A percentile compares a stretch with the other conserved stretches of the same genome.
Conservation (phyloP, 345 rosid genomes). For the Bretschneidera sinensis region DNA sequence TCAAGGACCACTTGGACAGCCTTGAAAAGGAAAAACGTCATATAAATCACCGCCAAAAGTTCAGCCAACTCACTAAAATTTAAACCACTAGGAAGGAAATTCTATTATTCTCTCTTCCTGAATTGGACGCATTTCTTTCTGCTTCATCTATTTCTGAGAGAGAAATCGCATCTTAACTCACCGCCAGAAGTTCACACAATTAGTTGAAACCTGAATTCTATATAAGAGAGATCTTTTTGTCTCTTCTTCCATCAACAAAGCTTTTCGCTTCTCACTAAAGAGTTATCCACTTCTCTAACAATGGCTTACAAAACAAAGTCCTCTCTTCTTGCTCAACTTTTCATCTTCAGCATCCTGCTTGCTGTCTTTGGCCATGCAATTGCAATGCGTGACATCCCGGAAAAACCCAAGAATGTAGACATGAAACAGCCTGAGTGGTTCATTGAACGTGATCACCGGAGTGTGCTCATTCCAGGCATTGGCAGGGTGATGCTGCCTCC, state of each 20-base stretch:
- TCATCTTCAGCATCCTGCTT: conserved; percentile 24
- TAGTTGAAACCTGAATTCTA: background rate
- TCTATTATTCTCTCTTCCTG: background rate
- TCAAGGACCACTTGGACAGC: too few species aligned
- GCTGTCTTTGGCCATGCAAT: conserved; percentile 32
- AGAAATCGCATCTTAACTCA: background rate
- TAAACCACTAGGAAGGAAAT: conserved; percentile 12
- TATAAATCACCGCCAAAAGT: conserved; percentile 28
- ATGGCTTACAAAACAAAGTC: conserved; percentile 32
- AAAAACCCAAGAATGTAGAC: conserved; percentile 29
- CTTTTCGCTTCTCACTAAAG: background rate
- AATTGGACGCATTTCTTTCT: background rate
- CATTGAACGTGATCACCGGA: conserved; percentile 27
- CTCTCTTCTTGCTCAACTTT: conserved; percentile 22
- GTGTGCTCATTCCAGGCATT: conserved; percentile 57
- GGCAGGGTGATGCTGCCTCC: conserved; percentile 60
- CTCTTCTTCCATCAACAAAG: background rate
- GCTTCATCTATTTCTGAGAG: background rate
- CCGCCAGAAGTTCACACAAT: background rate
- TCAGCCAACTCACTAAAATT: conserved; percentile 21
- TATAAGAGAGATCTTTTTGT: background rate
- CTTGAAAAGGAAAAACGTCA: too few species aligned
- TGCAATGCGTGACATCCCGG: conserved; percentile 39
- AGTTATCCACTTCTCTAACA: conserved; percentile 1
- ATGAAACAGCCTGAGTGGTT: conserved; percentile 58